phyloP scores from a whole-genome alignment of 164 flowering plant species.

The Chloranthus sessilifolius region DNA sequence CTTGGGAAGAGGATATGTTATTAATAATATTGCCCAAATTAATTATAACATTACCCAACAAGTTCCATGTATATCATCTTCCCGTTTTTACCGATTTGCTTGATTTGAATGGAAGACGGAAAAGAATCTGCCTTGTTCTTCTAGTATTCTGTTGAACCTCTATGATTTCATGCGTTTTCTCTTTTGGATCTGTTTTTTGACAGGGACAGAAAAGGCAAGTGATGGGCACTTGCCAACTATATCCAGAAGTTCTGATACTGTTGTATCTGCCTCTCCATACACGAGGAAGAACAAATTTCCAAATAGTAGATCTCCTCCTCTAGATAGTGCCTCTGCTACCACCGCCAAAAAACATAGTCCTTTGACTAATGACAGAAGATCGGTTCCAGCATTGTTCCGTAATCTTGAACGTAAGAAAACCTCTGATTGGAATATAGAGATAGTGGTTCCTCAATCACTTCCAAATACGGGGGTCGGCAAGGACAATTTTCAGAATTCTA shows the following conservation, averaged over 20 bases:
- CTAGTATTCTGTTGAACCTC: no score
- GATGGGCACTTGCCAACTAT: background rate
- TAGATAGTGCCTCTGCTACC: conserved; percentile 29
- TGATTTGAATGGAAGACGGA: no score
- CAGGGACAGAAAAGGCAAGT: background rate
- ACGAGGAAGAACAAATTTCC: background rate
- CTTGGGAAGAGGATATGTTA: no score
- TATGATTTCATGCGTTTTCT: no score
- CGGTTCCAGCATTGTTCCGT: conserved; percentile 25
- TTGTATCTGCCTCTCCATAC: background rate
- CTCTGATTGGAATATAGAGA: conserved; percentile 42
- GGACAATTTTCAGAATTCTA: conserved; percentile 15
- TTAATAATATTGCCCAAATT: no score
- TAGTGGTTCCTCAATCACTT: conserved; percentile 25
- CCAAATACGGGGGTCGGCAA: conserved; percentile 13
- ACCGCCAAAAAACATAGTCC: conserved; percentile 38
- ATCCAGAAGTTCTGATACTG: background rate
- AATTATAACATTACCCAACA: no score
- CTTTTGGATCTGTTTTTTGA: no score
- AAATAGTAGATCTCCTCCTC: conserved; percentile 17
- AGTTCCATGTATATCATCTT: no score
- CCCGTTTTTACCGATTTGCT: no score
- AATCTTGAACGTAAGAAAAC: conserved; percentile 44
- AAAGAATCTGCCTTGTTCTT: no score
- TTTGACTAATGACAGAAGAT: conserved; percentile 25